These are phyloP conservation scores for Rusavskia elegans DNA, from an alignment of 495 filamentous ascomycete species.

Conservation along the genomic window DNA sequence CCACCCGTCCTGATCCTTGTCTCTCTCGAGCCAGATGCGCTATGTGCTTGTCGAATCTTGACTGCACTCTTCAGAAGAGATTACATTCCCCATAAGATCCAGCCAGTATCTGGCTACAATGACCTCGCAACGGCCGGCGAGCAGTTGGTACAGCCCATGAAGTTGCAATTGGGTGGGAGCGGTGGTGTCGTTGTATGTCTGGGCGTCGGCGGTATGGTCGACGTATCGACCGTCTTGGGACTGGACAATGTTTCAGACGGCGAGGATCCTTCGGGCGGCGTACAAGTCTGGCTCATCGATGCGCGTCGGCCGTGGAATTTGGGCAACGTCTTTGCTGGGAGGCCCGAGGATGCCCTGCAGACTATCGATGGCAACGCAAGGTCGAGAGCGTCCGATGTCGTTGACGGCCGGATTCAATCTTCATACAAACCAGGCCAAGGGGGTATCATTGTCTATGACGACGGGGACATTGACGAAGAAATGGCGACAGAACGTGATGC, in stretches of 20 bases:
- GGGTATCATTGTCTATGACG: conserved; percentile 83
- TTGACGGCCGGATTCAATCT: conserved; percentile 51
- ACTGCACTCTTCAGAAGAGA: conserved; percentile 84
- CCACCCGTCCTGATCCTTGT: conserved; percentile 86
- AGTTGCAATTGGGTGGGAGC: conserved; percentile 57
- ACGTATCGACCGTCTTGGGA: conserved; percentile 58
- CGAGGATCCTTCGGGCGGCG: conserved; percentile 47
- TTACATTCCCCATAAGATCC: conserved; percentile 96
- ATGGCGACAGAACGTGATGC: conserved; percentile 57
- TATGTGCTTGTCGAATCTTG: conserved; percentile 90
- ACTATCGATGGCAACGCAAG: conserved; percentile 34
- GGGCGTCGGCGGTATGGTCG: conserved; percentile 80
- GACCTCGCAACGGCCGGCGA: conserved; percentile 66
- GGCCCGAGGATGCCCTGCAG: conserved; percentile 32
- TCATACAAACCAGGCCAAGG: conserved; percentile 60
- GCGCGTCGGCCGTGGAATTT: conserved; percentile 88
- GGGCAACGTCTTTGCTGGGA: conserved; percentile 76
- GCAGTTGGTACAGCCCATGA: conserved; percentile 69
- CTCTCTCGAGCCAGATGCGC: conserved; percentile 84
- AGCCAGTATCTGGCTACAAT: conserved; percentile 82
- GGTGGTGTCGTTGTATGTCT: conserved; percentile 85
- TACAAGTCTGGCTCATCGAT: conserved; percentile 93
- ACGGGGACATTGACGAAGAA: conserved; percentile 92
- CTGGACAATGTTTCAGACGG: conserved; percentile 35
- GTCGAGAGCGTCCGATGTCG: conserved; percentile 32